Evolutionary conservation across 495 filamentous ascomycete species (phyloP), one percentile per base, ranked within the genome.

Genomic region (Penicillium salamii): DNA sequence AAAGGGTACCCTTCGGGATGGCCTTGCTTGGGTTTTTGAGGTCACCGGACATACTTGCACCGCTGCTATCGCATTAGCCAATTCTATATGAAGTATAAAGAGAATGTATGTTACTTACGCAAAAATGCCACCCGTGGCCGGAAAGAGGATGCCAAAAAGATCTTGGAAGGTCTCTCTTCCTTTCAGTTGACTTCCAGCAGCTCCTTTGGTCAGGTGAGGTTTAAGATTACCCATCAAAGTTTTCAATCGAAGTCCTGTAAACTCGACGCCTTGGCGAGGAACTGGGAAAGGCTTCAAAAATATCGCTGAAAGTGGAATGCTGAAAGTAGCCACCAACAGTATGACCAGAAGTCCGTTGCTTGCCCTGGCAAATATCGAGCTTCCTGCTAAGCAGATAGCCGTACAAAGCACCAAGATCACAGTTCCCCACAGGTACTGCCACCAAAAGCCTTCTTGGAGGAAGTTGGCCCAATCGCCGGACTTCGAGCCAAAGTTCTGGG

Each of bases 1-100:
- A 83, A 7, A 95, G 71, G 1, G 90, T 95, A 5, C 90, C 90
- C 55, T 79, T 84, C 0, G 90, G 90, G 45, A 95, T 95, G 2
- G 88, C 79, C 57, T 87, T 90, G 75, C 88, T 91, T 6, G 90
- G 89, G 48, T 91, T 85, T 49, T 79, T 84, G 33, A 95, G 61
- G 65, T 95, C 89, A 2, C 90, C 90, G 8, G 89, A 93, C 90
- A 95, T 95, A 52, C 86, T 90, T 3, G 89, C 89, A n/a, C 89
- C 89, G 26, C 77, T 80, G 23, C 39, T 42, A 31, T 18, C 53
- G 21, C 17, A 43, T 70, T 31, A 71, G 65, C 46, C 8, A 61
- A 12, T 26, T 26, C 23, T 8, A 26, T 8, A 37, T 43, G 20
- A n/a, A 23, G 39, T 14, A 26, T 13, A 2, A 26, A 28, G 17